These are phyloP conservation scores for Tilletia caries DNA, from an alignment of 1,284 basidiomycete genomes.

Conservation along the genomic window DNA sequence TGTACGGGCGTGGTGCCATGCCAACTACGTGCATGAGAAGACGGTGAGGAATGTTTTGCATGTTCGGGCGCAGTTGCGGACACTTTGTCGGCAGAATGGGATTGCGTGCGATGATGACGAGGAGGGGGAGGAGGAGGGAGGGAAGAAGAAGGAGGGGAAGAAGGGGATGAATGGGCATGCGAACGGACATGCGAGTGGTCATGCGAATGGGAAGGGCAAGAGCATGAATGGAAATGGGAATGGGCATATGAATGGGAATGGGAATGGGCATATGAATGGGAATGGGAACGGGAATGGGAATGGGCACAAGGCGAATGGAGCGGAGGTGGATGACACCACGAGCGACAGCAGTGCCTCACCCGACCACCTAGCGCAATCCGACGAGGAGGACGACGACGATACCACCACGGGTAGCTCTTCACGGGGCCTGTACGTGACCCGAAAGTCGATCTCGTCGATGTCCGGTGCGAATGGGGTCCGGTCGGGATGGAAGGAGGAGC, in stretches of 20 bases:
- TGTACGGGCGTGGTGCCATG: constrained; percentile 48
- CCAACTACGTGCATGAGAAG: constrained; percentile 43
- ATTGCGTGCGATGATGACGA: constrained; percentile 39
- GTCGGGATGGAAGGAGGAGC: constrained; percentile 9
- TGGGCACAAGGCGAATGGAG: too few species aligned
- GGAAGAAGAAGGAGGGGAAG: too few species aligned
- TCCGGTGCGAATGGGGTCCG: constrained; percentile 4
- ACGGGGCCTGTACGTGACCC: background rate
- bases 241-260: too few species aligned
- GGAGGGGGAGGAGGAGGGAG: background rate
- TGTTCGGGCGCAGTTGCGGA: constrained; percentile 42
- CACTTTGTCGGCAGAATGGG: constrained; percentile 37
- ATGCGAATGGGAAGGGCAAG: background rate
- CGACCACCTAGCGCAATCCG: too few species aligned
- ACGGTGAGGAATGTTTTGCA: constrained; percentile 40
- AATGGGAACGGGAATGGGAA: too few species aligned
- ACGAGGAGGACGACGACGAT: too few species aligned
- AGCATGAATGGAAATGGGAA: too few species aligned
- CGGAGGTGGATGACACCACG: too few species aligned
- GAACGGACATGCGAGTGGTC: background rate
- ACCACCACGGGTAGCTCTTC: too few species aligned
- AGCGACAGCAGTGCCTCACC: too few species aligned
- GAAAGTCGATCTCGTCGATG: background rate
- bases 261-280: too few species aligned
- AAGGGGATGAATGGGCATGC: background rate